A percentile compares a stretch with the other conserved stretches of the same genome.
Evolutionary conservation across 2,329 filamentous ascomycete genomes (phyloP).

Genomic region (Calycina marina): DNA sequence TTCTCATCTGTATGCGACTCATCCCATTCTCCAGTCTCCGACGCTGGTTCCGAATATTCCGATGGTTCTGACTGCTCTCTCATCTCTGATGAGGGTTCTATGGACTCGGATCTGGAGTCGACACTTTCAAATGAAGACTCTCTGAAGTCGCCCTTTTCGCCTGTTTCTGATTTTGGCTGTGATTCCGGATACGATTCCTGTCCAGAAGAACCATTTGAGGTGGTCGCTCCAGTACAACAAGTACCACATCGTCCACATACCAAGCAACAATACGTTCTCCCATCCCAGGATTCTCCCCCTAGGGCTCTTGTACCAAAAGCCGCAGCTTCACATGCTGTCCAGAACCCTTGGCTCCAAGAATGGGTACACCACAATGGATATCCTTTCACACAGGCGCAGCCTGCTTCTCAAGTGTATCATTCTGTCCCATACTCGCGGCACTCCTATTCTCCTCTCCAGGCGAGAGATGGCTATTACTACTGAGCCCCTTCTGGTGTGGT

Average conservation of each 20-base stretch:
- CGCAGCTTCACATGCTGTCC: neutral
- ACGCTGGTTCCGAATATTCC: constrained; percentile 1
- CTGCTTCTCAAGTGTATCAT: constrained; percentile 1
- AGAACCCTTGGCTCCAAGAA: neutral
- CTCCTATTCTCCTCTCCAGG: constrained; percentile 1
- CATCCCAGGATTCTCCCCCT: constrained; percentile 1
- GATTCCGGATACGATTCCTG: neutral
- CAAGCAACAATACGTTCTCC: constrained; percentile 3
- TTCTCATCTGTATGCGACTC: neutral
- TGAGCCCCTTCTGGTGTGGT: neutral
- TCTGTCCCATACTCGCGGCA: constrained; percentile 1
- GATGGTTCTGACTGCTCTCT: neutral
- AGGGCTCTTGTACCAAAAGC: neutral
- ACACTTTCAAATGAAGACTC: neutral
- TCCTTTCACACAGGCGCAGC: neutral
- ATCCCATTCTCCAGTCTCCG: neutral
- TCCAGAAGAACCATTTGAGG: neutral
- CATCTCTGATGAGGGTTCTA: neutral
- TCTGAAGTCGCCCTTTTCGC: neutral
- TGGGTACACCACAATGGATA: neutral
- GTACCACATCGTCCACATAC: neutral
- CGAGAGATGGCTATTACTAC: neutral
- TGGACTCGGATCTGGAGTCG: constrained; percentile 1
- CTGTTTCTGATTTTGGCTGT: neutral
- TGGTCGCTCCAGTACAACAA: neutral